Evolutionary conservation across 805 yeast species (phyloP).

Genomic region (Cyberlindnera veronae): DNA sequence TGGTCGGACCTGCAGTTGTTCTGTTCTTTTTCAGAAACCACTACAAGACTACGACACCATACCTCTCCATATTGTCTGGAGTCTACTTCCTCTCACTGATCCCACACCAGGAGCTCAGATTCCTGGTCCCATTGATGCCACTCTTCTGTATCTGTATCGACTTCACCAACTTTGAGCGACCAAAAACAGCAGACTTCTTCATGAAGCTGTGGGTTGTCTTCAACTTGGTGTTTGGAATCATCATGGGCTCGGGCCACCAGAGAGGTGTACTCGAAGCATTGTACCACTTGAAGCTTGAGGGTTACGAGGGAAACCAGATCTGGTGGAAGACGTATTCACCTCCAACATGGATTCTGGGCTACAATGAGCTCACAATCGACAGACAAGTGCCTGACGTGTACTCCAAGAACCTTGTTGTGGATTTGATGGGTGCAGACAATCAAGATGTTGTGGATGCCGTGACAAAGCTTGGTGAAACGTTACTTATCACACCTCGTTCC

Average conservation of each 20-base stretch:
- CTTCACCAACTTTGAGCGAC: conserved; percentile 31
- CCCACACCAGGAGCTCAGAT: conserved; percentile 94
- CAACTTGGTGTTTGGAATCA: conserved; percentile 51
- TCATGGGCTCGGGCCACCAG: conserved; percentile 86
- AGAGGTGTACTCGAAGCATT: conserved; percentile 81
- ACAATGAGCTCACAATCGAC: conserved; percentile 20
- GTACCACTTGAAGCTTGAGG: conserved; percentile 32
- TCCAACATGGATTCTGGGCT: conserved; percentile 74
- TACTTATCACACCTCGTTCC: conserved; percentile 24
- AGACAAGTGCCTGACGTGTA: conserved; percentile 1
- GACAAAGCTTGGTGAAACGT: conserved; percentile 11
- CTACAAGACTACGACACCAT: conserved; percentile 47
- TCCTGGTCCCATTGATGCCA: conserved; percentile 77
- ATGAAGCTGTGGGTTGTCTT: conserved; percentile 55
- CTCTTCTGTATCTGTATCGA: conserved; percentile 57
- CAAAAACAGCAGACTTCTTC: conserved; percentile 19
- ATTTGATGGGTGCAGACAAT: conserved; percentile 43
- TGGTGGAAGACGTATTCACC: conserved; percentile 98
- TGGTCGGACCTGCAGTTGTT: conserved; percentile 73
- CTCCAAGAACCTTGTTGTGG: conserved; percentile 32
- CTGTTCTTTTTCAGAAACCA: conserved; percentile 33
- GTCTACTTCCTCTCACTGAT: conserved; percentile 57
- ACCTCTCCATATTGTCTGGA: conserved; percentile 61
- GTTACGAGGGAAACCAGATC: conserved; percentile 40
- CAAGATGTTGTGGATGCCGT: conserved; percentile 26